Evolutionary conservation across 305 asterid genomes (phyloP), one percentile per base, ranked within the genome.

Genomic region (Fraxinus ornus): DNA sequence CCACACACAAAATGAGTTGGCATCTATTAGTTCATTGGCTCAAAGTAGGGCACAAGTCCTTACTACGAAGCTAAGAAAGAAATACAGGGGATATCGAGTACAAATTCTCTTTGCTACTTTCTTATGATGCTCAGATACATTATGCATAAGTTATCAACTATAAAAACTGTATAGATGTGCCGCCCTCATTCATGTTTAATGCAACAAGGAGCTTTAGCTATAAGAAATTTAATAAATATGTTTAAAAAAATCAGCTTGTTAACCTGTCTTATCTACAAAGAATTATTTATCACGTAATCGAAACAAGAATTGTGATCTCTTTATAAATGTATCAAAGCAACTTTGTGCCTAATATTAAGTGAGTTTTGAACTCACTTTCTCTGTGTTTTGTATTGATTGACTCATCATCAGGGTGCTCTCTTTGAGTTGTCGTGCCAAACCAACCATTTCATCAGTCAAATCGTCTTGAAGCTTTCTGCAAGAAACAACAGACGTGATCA

Each of bases 381-480:
- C 98, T 0, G 98, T 93, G 89, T 92, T 93, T 88, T 87, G 80
- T 81, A 93, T 82, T 30, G 98, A 94, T 80, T 91, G 97, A 82
- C 75, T 94, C 98, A 91, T 94, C 90, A 89, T 78, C 79, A 93
- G 91, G 86, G 95, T 92, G 81, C 94, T 92, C 90, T 93, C 95
- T 86, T 96, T 94, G 62, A 96, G 95, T 82, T 96, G 94, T 26
- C 94, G 88, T 0, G 97, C 98, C 88, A 96, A 91, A 79, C 79
- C 90, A 84, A 92, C 98, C 98, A 96, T 93, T 88, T 94, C 99
- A 88, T 94, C 97, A 0, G 97, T 94, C 90, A 96, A 87, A 83
- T 91, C 93, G 81, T 94, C 99, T 88, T 96, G 98, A 81, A 94
- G 97, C 85, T 87, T 94, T 89, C 99, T 94, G 97, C 60, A 72